Conservation (phyloP, 2,329 filamentous ascomycete species). For the Fusarium napiforme region DNA sequence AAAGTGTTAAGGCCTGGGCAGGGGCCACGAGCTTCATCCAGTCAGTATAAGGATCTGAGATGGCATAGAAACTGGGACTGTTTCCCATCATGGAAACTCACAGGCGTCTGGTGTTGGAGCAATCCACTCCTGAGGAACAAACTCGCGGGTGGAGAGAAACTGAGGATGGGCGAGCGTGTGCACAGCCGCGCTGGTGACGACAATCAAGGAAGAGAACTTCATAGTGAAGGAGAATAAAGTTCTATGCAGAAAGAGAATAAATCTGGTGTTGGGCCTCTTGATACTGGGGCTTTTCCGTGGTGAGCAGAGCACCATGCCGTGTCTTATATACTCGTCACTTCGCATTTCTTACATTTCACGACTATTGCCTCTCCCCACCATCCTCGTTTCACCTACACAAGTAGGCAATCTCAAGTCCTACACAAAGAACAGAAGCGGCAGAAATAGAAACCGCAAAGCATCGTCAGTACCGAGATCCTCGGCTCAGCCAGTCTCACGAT, state of each 20-base stretch:
- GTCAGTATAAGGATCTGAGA: neutral
- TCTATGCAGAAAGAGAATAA: too few relatives aligned
- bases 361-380: fast-evolving
- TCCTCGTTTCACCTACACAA: neutral
- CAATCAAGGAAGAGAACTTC: neutral
- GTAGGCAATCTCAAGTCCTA: fast-evolving
- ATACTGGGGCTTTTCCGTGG: fast-evolving
- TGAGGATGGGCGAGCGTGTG: neutral
- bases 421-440: neutral
- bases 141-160: neutral
- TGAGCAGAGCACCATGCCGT: fast-evolving
- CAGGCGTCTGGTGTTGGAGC: neutral
- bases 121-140: constrained; percentile 9
- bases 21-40: neutral
- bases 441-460: neutral
- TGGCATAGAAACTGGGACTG: too few relatives aligned
- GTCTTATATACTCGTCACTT: neutral
- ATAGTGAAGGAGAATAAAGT: neutral
- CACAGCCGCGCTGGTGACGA: too few relatives aligned
- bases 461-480: neutral
- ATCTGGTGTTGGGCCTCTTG: too few relatives aligned
- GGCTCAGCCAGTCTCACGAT: neutral
- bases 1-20: constrained; percentile 8
- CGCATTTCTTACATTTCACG: too few relatives aligned
- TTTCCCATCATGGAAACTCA: neutral